These are phyloP conservation scores for Pseudogymnoascus sp. DNA, from an alignment of 2,329 filamentous ascomycete species.

Conservation along the genomic window DNA sequence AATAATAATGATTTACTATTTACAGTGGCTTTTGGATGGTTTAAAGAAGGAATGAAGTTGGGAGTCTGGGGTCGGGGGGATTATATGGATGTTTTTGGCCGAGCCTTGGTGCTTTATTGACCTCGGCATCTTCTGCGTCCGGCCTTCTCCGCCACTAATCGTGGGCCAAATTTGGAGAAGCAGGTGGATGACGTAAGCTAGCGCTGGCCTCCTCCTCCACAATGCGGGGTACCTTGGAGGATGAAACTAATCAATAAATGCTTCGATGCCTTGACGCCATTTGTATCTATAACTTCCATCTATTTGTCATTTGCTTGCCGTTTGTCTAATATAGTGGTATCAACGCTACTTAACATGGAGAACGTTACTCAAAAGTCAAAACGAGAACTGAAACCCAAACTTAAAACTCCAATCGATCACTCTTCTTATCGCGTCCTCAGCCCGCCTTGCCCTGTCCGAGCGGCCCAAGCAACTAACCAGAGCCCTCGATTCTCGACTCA, in stretches of 20 bases:
- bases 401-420: not conserved
- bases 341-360: slow-evolving; percentile 3
- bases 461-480: not conserved
- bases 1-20: not conserved
- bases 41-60: not conserved
- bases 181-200: not conserved
- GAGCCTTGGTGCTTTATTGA: not conserved
- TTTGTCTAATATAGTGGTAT: slow-evolving; percentile 5
- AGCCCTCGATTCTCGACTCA: slow-evolving; percentile 3
- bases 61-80: not conserved
- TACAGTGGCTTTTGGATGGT: not conserved
- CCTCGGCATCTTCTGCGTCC: not conserved
- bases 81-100: slow-evolving; percentile 1
- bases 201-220: not conserved
- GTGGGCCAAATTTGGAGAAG: not conserved
- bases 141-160: not conserved
- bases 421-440: not conserved
- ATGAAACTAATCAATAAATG: not conserved
- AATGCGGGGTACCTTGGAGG: not conserved
- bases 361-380: not conserved
- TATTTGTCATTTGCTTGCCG: not conserved
- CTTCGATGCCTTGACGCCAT: not conserved
- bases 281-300: not conserved
- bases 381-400: not conserved
- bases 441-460: not conserved